phyloP scores from a whole-genome alignment of 371 early-diverging fungal genomes.

The Antonospora locustae region DNA sequence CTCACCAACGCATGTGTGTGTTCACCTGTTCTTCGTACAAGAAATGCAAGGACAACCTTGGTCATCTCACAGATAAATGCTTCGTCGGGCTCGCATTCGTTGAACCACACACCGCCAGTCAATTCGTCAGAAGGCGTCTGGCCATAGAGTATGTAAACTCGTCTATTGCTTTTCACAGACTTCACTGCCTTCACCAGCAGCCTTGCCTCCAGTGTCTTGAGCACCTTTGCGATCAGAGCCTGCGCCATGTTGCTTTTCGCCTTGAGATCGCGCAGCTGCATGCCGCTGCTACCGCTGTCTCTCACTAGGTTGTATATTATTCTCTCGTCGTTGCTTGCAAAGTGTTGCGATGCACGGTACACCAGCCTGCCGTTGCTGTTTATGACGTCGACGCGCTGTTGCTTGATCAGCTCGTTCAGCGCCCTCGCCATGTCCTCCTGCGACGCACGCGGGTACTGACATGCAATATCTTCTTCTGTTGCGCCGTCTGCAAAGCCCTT shows the following conservation, averaged over 20 bases:
- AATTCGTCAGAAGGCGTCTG: constrained; percentile 49
- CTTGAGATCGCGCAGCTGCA: constrained; percentile 77
- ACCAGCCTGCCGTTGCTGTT: constrained; percentile 25
- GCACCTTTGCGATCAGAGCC: constrained; percentile 63
- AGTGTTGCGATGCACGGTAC: constrained; percentile 25
- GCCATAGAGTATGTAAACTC: constrained; percentile 53
- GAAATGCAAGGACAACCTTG: constrained; percentile 44
- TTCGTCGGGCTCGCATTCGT: constrained; percentile 51
- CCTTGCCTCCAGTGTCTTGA: constrained; percentile 68
- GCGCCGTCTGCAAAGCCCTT: constrained; percentile 40
- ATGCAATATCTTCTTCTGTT: constrained; percentile 39
- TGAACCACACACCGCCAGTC: constrained; percentile 55
- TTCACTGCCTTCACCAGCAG: constrained; percentile 74
- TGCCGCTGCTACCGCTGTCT: constrained; percentile 49
- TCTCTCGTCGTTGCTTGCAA: constrained; percentile 38
- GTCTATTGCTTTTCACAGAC: constrained; percentile 62
- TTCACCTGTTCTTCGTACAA: constrained; percentile 20
- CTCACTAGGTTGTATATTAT: constrained; percentile 41
- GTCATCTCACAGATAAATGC: constrained; percentile 50
- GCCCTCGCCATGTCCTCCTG: constrained; percentile 37
- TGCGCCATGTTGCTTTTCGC: constrained; percentile 67
- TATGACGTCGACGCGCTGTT: constrained; percentile 41
- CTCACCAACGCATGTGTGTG: too few species aligned
- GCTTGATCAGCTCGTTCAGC: constrained; percentile 33
- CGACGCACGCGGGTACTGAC: constrained; percentile 31